Evolutionary conservation across 257 asterid genomes (phyloP), one percentile per base, ranked within the genome.

Genomic region (Gentiana macrophylla): DNA sequence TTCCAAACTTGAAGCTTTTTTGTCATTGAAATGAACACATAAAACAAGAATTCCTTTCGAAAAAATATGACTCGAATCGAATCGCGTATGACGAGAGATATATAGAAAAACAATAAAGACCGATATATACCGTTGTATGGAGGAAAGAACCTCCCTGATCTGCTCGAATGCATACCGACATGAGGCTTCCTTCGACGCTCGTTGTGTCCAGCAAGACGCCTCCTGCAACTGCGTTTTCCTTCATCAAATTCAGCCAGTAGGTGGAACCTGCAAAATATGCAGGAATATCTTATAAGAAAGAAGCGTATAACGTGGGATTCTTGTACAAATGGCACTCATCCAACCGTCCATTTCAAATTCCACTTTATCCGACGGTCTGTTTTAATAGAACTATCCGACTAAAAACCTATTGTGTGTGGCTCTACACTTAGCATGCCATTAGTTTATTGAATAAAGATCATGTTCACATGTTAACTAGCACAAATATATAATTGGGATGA

Each of bases 141-240:
- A 51, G 63, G 63, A 44, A 60, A 49, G 56, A 56, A 54, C 57
- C 61, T 69, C 43, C 62, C 64, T 13, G 57, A 54, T 34, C 59
- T 67, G 67, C 64, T 46, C 1, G 55, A 13, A 48, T 55, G 72
- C 37, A 59, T 55, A 47, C 73, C 72, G 3, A 55, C 50, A 49
- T 55, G 75, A 33, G 81, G 78, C 36, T 72, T 76, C 45, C 81
- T 76, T 32, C 81, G 57, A 9, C 81, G 76, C 54, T 76, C 79
- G 47, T 77, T 77, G 65, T 77, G 79, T 53, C 79, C 82, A 5
- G 82, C 82, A 2, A 77, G 69, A 56, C 82, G 79, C 52, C 67
- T 77, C 53, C 82, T 75, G 53, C 82, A 77, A 55, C 79, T 77
- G 38, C 79, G 74, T 50, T 77, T 77, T 12, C 79, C 79, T 60